Evolutionary conservation across 2,329 filamentous ascomycete species (phyloP).

Genomic region (Phaeosphaeriaceae sp.): DNA sequence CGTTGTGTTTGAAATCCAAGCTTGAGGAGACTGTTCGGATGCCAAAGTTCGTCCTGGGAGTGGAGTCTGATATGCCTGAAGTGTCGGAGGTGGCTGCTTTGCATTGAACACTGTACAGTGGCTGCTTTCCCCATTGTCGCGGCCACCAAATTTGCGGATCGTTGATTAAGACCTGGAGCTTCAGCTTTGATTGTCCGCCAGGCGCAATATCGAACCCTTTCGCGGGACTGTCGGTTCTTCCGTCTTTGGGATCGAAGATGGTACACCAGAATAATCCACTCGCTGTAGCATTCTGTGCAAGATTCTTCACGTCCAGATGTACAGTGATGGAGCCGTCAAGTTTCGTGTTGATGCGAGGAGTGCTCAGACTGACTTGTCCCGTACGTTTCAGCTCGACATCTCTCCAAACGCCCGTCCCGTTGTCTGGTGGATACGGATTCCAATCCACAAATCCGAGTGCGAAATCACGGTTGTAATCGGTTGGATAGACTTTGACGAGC

Average conservation of each 20-base stretch:
- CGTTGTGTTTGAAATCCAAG: conserved; percentile 59
- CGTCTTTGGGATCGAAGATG: conserved; percentile 14
- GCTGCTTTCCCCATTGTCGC: conserved; percentile 64
- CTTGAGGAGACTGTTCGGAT: conserved; percentile 62
- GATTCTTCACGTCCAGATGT: conserved; percentile 31
- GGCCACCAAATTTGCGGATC: conserved; percentile 68
- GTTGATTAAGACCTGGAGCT: conserved; percentile 36
- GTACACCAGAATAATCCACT: conserved; percentile 19
- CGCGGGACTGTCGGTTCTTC: neutral
- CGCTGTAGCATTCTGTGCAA: conserved; percentile 8
- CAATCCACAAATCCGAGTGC: conserved; percentile 68
- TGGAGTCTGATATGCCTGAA: conserved; percentile 43
- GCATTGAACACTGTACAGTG: conserved; percentile 55
- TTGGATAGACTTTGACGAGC: conserved; percentile 63
- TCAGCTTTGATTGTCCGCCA: conserved; percentile 1
- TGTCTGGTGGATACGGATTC: conserved; percentile 68
- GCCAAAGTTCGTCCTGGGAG: conserved; percentile 54
- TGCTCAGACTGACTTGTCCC: conserved; percentile 52
- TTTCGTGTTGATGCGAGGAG: conserved; percentile 34
- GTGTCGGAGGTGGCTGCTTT: conserved; percentile 26
- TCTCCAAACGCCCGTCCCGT: conserved; percentile 69
- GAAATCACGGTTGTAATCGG: conserved; percentile 66
- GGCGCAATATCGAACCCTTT: conserved; percentile 6
- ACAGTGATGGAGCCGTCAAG: conserved; percentile 27
- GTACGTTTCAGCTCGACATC: conserved; percentile 64